Conservation (phyloP, 805 yeast species). For the Nakazawaea ernobii region DNA sequence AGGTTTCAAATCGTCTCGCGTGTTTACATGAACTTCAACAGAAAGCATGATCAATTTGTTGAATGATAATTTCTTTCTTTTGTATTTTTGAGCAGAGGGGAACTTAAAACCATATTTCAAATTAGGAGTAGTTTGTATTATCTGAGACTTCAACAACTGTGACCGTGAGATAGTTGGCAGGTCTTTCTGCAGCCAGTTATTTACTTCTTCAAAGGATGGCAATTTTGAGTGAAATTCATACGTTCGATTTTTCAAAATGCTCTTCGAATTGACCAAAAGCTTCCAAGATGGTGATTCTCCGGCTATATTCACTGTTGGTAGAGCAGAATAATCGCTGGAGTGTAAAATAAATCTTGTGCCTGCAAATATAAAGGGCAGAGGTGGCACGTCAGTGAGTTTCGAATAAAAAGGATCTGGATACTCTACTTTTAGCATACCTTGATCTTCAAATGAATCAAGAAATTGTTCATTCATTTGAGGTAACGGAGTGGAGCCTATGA, state of each 20-base stretch:
- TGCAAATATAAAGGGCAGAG: slow-evolving; percentile 55
- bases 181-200: slow-evolving; percentile 24
- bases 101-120: slow-evolving; percentile 34
- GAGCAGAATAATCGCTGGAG: slow-evolving; percentile 24
- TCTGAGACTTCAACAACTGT: slow-evolving; percentile 37
- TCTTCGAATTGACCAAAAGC: too few species aligned
- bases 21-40: slow-evolving; percentile 63
- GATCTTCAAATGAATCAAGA: slow-evolving; percentile 30
- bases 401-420: slow-evolving; percentile 64
- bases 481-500: not conserved
- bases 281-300: slow-evolving; percentile 1
- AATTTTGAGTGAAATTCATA: slow-evolving; percentile 33
- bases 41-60: slow-evolving; percentile 50
- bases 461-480: slow-evolving; percentile 4
- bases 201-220: slow-evolving; percentile 39
- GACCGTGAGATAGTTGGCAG: slow-evolving; percentile 10
- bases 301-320: slow-evolving; percentile 1
- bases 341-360: slow-evolving; percentile 53
- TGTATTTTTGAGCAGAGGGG: slow-evolving; percentile 21
- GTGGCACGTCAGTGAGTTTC: slow-evolving; percentile 43
- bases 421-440: slow-evolving; percentile 44
- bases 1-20: slow-evolving; percentile 46
- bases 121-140: slow-evolving; percentile 40
- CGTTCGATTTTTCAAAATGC: not conserved
- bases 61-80: slow-evolving; percentile 31